These are phyloP conservation scores for Talaromyces rugulosus DNA, from an alignment of 2,329 filamentous ascomycete genomes.

Conservation along the genomic window DNA sequence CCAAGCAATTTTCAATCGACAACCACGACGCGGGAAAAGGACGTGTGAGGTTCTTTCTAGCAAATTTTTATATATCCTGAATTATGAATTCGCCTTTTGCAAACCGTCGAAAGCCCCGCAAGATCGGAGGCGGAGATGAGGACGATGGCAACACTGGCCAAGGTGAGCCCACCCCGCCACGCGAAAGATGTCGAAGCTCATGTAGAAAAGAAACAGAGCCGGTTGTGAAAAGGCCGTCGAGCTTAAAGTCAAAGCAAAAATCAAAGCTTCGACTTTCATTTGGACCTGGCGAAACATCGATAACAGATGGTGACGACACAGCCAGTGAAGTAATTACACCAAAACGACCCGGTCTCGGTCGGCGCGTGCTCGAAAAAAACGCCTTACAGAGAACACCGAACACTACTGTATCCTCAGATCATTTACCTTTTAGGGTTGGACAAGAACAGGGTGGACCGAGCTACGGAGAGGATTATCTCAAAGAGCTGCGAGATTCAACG, in stretches of 20 bases:
- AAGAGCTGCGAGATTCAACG: conserved; percentile 80
- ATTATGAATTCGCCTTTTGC: conserved; percentile 57
- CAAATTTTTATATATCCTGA: not conserved
- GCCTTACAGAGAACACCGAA: conserved; percentile 55
- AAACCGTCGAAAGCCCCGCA: conserved; percentile 65
- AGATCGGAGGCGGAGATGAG: conserved; percentile 67
- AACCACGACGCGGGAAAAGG: not conserved
- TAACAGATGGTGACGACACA: conserved; percentile 52
- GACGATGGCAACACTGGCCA: conserved; percentile 30
- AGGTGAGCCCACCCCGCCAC: conserved; percentile 37
- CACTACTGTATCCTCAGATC: conserved; percentile 44
- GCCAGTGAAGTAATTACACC: conserved; percentile 52
- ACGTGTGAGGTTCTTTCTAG: not conserved
- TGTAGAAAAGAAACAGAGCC: conserved; percentile 38
- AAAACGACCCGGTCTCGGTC: conserved; percentile 57
- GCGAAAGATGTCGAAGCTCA: not conserved
- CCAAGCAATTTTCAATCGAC: not conserved
- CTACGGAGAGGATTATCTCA: conserved; percentile 83
- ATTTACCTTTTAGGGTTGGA: conserved; percentile 54
- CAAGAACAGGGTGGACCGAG: conserved; percentile 67
- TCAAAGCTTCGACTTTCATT: conserved; percentile 75
- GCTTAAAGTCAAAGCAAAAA: conserved; percentile 60
- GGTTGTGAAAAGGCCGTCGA: conserved; percentile 50
- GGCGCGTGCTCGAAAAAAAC: conserved; percentile 64
- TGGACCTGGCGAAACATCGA: conserved; percentile 56